phyloP scores from a whole-genome alignment of 345 rosid species.

The Turnera subulata region DNA sequence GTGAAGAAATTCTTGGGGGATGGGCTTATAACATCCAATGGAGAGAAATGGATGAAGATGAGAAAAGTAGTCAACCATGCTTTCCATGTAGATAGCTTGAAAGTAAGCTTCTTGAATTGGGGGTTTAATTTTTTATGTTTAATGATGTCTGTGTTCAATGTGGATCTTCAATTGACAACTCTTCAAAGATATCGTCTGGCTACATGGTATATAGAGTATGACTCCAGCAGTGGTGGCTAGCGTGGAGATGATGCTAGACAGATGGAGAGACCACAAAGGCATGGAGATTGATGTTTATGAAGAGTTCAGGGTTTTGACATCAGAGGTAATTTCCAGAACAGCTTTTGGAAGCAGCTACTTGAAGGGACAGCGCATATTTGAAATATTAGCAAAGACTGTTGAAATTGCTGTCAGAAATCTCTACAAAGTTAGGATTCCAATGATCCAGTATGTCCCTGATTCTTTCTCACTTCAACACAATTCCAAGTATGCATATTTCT shows the following conservation, averaged over 20 bases:
- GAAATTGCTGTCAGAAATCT: slow-evolving; percentile 15
- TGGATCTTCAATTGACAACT: too few relatives aligned
- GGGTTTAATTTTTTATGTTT: background rate
- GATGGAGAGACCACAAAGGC: slow-evolving; percentile 31
- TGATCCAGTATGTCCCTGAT: slow-evolving; percentile 18
- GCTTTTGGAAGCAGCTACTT: slow-evolving; percentile 48
- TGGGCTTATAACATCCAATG: slow-evolving; percentile 22
- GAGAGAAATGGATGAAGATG: slow-evolving; percentile 35
- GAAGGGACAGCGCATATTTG: slow-evolving; percentile 39
- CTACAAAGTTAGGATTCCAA: slow-evolving; percentile 24
- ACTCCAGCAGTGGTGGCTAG: slow-evolving; percentile 34
- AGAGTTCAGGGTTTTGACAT: slow-evolving; percentile 40
- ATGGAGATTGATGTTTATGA: slow-evolving; percentile 38
- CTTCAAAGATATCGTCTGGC: too few relatives aligned
- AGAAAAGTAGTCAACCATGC: slow-evolving; percentile 38
- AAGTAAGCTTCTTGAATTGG: slow-evolving; percentile 6
- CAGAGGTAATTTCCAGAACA: slow-evolving; percentile 54
- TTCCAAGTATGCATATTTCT: background rate
- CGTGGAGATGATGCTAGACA: slow-evolving; percentile 38
- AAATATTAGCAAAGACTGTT: slow-evolving; percentile 22
- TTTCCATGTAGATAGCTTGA: slow-evolving; percentile 38
- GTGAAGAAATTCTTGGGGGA: slow-evolving; percentile 23
- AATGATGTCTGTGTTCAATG: background rate
- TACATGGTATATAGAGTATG: slow-evolving; percentile 26
- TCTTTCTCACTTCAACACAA: background rate